These are phyloP conservation scores for Tricholoma sp. DNA, from an alignment of 768 basidiomycete genomes.

Conservation along the genomic window DNA sequence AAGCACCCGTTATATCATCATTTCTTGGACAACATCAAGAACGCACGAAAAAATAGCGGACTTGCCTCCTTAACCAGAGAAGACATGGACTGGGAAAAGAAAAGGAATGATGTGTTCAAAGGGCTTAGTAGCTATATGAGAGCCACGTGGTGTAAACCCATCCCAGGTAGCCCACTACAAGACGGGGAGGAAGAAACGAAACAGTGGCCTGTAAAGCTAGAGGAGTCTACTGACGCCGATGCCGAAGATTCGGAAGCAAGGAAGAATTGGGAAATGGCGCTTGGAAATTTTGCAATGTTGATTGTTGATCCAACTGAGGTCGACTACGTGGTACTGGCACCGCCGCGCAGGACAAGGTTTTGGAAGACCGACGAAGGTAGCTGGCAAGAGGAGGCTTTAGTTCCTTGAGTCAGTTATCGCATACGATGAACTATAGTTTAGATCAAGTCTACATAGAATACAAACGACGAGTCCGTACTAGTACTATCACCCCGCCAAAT, in stretches of 20 bases:
- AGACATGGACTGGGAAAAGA: constrained; percentile 60
- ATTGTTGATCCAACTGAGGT: constrained; percentile 67
- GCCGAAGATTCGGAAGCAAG: constrained; percentile 39
- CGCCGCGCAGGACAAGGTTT: constrained; percentile 56
- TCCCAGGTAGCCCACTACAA: constrained; percentile 51
- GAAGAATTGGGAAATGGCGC: constrained; percentile 46
- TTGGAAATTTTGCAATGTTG: constrained; percentile 66
- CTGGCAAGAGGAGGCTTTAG: constrained; percentile 61
- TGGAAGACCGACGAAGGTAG: constrained; percentile 34
- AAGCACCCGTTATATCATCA: constrained; percentile 28
- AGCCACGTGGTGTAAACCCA: constrained; percentile 68
- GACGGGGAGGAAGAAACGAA: constrained; percentile 54
- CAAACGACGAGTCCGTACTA: neutral
- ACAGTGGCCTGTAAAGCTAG: constrained; percentile 55
- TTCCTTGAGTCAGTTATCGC: constrained; percentile 42
- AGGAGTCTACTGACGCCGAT: constrained; percentile 37
- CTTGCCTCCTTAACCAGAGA: constrained; percentile 32
- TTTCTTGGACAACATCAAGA: constrained; percentile 21
- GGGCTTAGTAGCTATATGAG: constrained; percentile 56
- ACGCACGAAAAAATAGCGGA: constrained; percentile 9
- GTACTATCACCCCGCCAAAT: too few relatives aligned
- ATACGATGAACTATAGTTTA: too few relatives aligned
- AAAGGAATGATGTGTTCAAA: constrained; percentile 57
- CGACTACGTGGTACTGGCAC: constrained; percentile 63
- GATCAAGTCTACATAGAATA: neutral